Conservation (phyloP, 169 alveolate species). For the Theileria orientalis region DNA sequence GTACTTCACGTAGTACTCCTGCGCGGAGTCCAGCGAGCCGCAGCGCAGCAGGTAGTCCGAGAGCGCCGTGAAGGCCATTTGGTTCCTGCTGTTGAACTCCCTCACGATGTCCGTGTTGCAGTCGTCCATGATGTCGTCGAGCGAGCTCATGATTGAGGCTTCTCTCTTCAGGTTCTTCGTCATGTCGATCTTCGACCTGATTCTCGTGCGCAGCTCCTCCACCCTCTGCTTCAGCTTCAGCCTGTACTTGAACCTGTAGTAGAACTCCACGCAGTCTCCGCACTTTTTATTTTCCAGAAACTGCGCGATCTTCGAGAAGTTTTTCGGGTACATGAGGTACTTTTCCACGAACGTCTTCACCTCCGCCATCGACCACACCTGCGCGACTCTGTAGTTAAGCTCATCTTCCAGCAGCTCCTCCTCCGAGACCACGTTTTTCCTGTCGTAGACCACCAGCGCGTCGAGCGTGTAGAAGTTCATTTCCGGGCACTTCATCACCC, state of each 20-base stretch:
- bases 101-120: constrained; percentile 40
- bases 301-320: constrained; percentile 83
- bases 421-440: constrained; percentile 35
- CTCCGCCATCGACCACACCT: constrained; percentile 82
- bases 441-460: constrained; percentile 26
- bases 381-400: constrained; percentile 43
- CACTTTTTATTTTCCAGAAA: constrained; percentile 80
- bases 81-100: constrained; percentile 21
- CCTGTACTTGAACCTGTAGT: constrained; percentile 64
- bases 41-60: constrained; percentile 36
- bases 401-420: constrained; percentile 58
- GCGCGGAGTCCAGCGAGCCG: constrained; percentile 44
- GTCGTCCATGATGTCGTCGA: constrained; percentile 52
- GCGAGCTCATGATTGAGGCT: constrained; percentile 34
- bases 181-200: constrained; percentile 46
- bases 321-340: constrained; percentile 85
- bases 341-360: constrained; percentile 79
- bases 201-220: constrained; percentile 29
- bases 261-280: constrained; percentile 81
- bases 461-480: constrained; percentile 44
- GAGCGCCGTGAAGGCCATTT: constrained; percentile 2
- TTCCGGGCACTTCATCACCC: constrained; percentile 52
- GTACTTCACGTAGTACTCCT: constrained; percentile 28
- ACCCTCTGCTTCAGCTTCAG: constrained; percentile 61
- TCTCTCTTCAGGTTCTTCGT: constrained; percentile 54